Conservation (phyloP, 2,329 filamentous ascomycete genomes). For the Trichoderma sp. region DNA sequence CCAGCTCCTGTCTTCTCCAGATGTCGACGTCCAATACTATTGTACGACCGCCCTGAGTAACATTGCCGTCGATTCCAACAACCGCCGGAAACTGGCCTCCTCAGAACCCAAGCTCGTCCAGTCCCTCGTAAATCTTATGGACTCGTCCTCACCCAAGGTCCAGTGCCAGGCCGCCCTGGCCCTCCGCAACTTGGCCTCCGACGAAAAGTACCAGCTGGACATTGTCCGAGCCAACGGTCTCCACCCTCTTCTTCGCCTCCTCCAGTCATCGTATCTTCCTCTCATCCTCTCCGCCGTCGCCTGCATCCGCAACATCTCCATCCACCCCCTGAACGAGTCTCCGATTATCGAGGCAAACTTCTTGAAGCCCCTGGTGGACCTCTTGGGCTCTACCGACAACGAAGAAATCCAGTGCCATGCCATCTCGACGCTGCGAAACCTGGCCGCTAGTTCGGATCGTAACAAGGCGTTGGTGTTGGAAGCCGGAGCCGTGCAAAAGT, state of each 20-base stretch:
- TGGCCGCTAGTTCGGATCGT: conserved; percentile 92
- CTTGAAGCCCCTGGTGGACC: conserved; percentile 85
- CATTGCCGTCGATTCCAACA: conserved; percentile 90
- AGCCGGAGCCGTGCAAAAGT: conserved; percentile 95
- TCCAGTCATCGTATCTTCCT: conserved; percentile 93
- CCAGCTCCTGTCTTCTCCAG: conserved; percentile 84
- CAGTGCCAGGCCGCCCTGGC: conserved; percentile 96
- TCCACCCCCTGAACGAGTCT: conserved; percentile 95
- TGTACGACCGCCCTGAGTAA: conserved; percentile 98
- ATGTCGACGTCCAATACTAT: conserved; percentile 99
- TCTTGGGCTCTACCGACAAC: conserved; percentile 92
- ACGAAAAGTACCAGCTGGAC: conserved; percentile 98
- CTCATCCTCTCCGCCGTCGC: conserved; percentile 95
- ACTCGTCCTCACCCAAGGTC: conserved; percentile 94
- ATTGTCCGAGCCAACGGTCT: conserved; percentile 90
- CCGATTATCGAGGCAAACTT: conserved; percentile 98
- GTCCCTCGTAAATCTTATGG: conserved; percentile 93
- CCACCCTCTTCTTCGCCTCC: conserved; percentile 77
- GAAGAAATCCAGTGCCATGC: conserved; percentile 99
- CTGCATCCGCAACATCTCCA: conserved; percentile 98
- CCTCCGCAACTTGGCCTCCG: conserved; percentile 90
- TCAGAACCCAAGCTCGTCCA: conserved; percentile 90
- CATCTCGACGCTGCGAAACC: conserved; percentile 91
- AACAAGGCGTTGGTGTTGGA: conserved; percentile 98
- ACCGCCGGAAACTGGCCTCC: conserved; percentile 85